Base-by-base conservation (phyloP, 1,284 basidiomycete genomes). In the Sporisorium iseilematis-ciliati region DNA sequence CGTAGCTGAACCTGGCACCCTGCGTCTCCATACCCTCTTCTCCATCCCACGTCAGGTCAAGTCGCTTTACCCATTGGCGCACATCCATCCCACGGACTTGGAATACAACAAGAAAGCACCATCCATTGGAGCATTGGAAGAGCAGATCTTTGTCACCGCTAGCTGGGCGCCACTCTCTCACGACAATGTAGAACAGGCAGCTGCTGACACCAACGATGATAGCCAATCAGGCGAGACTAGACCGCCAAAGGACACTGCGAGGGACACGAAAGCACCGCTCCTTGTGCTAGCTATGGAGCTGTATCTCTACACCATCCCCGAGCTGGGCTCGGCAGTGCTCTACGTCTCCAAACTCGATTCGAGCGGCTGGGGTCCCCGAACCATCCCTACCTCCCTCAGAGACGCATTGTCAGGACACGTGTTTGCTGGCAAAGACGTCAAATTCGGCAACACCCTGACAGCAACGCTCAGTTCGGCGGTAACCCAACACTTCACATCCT, bases 261-360 rank as follows among this genome's bases (percentile, higher is more conserved):
- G 33, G 4, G 51, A 62, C 21, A 8, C 12, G 10, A 48, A n/a
- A 18, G 49, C 62, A 18, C 69, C 73, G 3, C 23, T 75, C 49
- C 86, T 93, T 18, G 90, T 93, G 29, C 89, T 91, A 7, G 96
- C 91, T 1, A 89, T 98, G 70, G 94, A 96, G 81, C 92, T 91
- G 0, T 89, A 88, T 60, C 86, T 97, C 33, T 97, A 94, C 88
- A 90, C 90, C 48, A 82, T 93, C 52, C 91, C 92, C 4, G 79
- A 89, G 2, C 91, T 91, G 2, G 89, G 88, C 2, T 89, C 89
- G 59, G 91, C 90, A 1, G 89, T 99, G 38, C 87, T 99, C 23
- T 97, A 98, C 86, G 89, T 98, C 50, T 93, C 93, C 54, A 99
- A 99, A 86, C 91, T 97, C 60, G 97, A 98, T 85, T 91, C 94